Base-by-base conservation (phyloP, 2,329 filamentous ascomycete genomes). In the Hymenoscyphus occultus region DNA sequence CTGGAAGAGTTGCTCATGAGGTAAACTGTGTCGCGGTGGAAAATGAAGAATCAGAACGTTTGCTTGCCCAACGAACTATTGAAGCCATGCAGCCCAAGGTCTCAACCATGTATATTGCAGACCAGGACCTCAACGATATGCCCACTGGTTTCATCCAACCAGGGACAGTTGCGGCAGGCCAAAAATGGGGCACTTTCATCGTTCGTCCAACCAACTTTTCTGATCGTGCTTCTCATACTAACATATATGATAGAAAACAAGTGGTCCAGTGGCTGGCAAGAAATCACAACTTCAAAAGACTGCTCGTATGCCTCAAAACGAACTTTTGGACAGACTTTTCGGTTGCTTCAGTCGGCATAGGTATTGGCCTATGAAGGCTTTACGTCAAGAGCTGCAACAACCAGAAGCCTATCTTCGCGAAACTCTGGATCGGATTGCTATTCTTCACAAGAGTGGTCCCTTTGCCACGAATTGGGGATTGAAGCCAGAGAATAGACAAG, bases 351-450 rank as follows among this genome's bases (percentile, higher is more conserved):
- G 89, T 64, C 82, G 90, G 73, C 96, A 90, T 82, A 88, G 89
- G 72, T 98, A 95, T 78, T 99, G 94, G 93, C 88, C 90, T n/a
- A 91, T 98, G 83, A 93, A 92, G 74, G 86, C 90, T 5, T 85
- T 99, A 71, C 92, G 92, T 69, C 83, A 87, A 60, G 81, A 84
- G 67, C 85, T 96, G 48, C 86, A 89, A 66, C 95, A 99, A 78
- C 95, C 95, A 1, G 95, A 98, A 76, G 88, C 90, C n/a, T 98
- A 93, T 77, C 85, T 99, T 67, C 92, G 94, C 63, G 87, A 95
- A 75, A 90, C 89, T 0, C 80, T 99, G 70, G 90, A 93, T 68
- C 88, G 92, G 74, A 86, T 98, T 66, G 94, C 92, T 0, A 86
- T 90, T 22, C 80, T 97, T 67, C 89, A 96, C 75, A 91, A 93